These are phyloP conservation scores for Talaromyces nanjingensis DNA, from an alignment of 495 filamentous ascomycete genomes.

Conservation along the genomic window DNA sequence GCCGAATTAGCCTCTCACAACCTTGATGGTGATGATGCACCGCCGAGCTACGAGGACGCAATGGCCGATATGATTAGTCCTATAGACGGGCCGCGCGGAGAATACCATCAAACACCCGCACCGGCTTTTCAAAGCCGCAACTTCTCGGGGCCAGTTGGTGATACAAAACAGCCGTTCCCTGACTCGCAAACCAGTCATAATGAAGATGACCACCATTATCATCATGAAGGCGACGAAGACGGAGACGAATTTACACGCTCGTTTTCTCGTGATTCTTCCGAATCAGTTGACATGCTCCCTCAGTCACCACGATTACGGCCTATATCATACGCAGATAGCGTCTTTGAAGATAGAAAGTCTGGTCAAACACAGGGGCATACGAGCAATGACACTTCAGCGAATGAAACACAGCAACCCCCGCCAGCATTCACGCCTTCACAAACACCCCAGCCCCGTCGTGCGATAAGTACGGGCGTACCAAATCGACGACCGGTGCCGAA, in stretches of 20 bases:
- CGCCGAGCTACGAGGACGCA: slow-evolving; percentile 84
- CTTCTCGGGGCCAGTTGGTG: slow-evolving; percentile 32
- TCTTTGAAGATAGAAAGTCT: slow-evolving; percentile 1
- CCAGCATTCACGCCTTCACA: not conserved
- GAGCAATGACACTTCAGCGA: not conserved
- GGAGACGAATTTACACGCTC: slow-evolving; percentile 14
- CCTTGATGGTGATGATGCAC: slow-evolving; percentile 56
- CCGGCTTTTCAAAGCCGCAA: slow-evolving; percentile 18
- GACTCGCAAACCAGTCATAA: not conserved
- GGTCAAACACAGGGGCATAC: not conserved
- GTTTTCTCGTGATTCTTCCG: slow-evolving; percentile 27
- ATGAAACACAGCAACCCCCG: not conserved
- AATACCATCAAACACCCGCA: slow-evolving; percentile 51
- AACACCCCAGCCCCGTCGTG: not conserved
- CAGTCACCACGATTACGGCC: slow-evolving; percentile 22
- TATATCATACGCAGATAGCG: slow-evolving; percentile 8
- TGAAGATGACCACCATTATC: not conserved
- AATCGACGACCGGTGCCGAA: slow-evolving; percentile 10
- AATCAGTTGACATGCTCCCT: slow-evolving; percentile 42
- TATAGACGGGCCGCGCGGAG: slow-evolving; percentile 54
- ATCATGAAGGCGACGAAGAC: slow-evolving; percentile 19
- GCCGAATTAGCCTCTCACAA: slow-evolving; percentile 14
- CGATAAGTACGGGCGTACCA: slow-evolving; percentile 4
- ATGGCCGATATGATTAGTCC: slow-evolving; percentile 71
- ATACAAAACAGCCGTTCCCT: slow-evolving; percentile 30